phyloP scores from a whole-genome alignment of 371 early-diverging fungal genomes.

The Funneliformis caledonium region DNA sequence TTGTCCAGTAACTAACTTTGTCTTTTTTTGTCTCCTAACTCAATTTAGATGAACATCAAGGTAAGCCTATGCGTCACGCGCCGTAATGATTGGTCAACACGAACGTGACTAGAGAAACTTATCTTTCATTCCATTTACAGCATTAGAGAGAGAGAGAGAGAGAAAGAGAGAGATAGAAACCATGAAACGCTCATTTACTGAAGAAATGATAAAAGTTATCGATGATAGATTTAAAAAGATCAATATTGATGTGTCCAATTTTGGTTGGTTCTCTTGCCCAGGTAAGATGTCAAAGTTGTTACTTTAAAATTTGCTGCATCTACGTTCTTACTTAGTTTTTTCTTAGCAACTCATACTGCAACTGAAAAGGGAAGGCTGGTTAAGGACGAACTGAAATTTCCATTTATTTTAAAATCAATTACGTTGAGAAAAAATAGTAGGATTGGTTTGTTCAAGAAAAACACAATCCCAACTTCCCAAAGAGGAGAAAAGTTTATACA shows the following conservation, averaged over 20 bases:
- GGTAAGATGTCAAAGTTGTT: neutral
- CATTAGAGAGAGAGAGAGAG: no score
- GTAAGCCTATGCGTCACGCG: no score
- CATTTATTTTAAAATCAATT: conserved; percentile 11
- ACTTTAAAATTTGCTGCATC: neutral
- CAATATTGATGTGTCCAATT: neutral
- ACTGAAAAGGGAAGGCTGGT: conserved; percentile 2
- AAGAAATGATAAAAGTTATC: no score
- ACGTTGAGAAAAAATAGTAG: neutral
- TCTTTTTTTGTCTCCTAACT: no score
- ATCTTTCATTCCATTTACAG: no score
- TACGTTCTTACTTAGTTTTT: conserved; percentile 7
- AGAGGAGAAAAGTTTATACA: neutral
- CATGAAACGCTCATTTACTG: no score
- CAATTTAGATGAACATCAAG: no score
- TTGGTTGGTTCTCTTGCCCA: neutral
- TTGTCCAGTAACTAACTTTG: no score
- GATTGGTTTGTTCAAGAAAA: conserved; percentile 5
- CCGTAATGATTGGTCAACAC: no score
- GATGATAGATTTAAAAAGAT: no score
- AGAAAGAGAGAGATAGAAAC: no score
- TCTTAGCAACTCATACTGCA: conserved; percentile 10
- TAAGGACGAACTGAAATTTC: neutral
- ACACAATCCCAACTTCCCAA: neutral
- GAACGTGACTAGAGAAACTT: no score